Conservation (phyloP, 345 rosid genomes). For the Lumnitzera littorea region DNA sequence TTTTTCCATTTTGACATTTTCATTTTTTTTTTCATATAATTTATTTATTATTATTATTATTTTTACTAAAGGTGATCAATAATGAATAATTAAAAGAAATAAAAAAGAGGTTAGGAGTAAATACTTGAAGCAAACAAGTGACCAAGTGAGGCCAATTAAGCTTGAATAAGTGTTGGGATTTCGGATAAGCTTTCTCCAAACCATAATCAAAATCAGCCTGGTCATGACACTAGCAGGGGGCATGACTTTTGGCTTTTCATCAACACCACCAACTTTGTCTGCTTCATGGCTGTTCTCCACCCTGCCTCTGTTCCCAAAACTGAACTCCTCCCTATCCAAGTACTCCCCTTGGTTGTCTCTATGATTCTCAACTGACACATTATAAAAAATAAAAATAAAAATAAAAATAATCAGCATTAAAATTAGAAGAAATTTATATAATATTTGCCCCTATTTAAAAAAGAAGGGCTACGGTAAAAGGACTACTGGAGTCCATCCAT, state of each 20-base stretch:
- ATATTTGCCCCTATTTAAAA: conserved; percentile 16
- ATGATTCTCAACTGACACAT: conserved; percentile 4
- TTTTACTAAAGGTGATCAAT: background rate
- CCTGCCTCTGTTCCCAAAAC: conserved; percentile 22
- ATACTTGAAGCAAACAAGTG: conserved; percentile 75
- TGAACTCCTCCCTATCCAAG: conserved; percentile 45
- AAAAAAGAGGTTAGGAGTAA: conserved; percentile 1
- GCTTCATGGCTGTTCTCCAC: conserved; percentile 17
- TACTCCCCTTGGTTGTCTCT: conserved; percentile 34
- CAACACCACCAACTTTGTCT: conserved; percentile 26
- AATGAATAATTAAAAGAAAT: background rate
- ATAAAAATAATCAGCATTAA: too few species aligned
- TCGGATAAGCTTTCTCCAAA: conserved; percentile 89
- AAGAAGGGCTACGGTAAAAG: too few species aligned
- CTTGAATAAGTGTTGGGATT: conserved; percentile 97
- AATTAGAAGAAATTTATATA: too few species aligned
- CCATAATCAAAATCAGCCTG: conserved; percentile 82
- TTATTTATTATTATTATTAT: too few species aligned
- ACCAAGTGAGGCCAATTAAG: conserved; percentile 88
- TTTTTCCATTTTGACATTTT: background rate
- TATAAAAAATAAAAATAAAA: background rate
- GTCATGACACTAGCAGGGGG: conserved; percentile 58
- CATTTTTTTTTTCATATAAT: too few species aligned
- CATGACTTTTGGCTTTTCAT: conserved; percentile 50
- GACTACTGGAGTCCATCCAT: too few species aligned